Percentiles rank a stretch among this genome's conserved stretches.
Evolutionary conservation across 2,329 filamentous ascomycete species (phyloP).

Genomic region (Fusarium lateritium): DNA sequence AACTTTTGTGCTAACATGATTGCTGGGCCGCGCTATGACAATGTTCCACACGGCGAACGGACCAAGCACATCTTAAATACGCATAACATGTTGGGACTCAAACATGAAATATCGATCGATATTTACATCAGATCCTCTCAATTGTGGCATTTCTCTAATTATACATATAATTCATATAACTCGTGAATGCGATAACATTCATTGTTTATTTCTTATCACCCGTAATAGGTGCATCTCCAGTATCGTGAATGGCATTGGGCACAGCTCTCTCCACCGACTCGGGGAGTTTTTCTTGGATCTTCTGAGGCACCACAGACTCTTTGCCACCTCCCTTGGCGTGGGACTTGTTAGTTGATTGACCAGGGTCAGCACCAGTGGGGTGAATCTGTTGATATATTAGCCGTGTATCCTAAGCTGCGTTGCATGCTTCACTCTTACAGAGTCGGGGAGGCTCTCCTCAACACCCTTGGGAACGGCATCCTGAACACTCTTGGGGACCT

Average conservation of each 20-base stretch:
- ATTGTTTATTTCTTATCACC: conserved; percentile 25
- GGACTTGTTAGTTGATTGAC: conserved; percentile 39
- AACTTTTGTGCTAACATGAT: too few species aligned
- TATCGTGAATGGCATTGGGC: conserved; percentile 42
- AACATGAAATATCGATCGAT: too few species aligned
- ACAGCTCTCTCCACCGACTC: conserved; percentile 45
- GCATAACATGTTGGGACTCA: too few species aligned
- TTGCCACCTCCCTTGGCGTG: conserved; percentile 42
- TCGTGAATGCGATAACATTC: too few species aligned
- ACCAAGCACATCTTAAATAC: too few species aligned
- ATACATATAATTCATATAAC: too few species aligned
- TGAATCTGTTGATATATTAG: conserved; percentile 31
- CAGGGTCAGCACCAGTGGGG: conserved; percentile 28
- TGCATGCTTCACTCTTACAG: conserved; percentile 6
- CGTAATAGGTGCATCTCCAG: conserved; percentile 27
- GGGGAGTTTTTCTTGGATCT: conserved; percentile 44
- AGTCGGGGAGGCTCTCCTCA: conserved; percentile 38
- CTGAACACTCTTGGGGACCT: conserved; percentile 30
- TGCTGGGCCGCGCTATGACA: too few species aligned
- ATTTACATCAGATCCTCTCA: too few species aligned
- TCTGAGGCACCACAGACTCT: conserved; percentile 44
- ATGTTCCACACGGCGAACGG: too few species aligned
- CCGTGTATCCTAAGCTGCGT: rapidly evolving
- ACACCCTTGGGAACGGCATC: conserved; percentile 26
- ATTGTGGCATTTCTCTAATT: too few species aligned